Evolutionary conservation across 306 rosid genomes (phyloP).

Genomic region (Castanea sativa): DNA sequence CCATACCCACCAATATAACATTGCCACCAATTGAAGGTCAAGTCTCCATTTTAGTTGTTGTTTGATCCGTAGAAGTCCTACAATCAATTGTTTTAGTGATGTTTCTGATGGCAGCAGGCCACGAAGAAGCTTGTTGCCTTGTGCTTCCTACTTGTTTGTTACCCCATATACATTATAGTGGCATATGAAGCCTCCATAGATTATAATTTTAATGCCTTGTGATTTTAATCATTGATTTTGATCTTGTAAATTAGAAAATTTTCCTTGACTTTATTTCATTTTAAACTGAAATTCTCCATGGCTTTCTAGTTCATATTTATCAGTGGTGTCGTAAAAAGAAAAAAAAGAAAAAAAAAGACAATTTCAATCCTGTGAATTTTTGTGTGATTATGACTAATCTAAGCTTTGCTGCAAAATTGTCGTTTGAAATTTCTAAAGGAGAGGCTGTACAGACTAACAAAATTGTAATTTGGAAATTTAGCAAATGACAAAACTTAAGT

Average conservation of each 20-base stretch:
- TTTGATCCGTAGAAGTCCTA: constrained; percentile 9
- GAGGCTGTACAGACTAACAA: no score
- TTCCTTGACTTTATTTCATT: neutral
- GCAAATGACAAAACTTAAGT: fast-evolving
- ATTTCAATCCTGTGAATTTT: no score
- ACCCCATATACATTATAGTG: neutral
- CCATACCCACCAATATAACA: constrained; percentile 16
- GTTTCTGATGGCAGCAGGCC: constrained; percentile 28
- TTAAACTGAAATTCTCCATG: neutral
- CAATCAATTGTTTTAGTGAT: constrained; percentile 10
- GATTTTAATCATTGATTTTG: no score
- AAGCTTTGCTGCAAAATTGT: no score
- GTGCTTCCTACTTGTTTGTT: neutral
- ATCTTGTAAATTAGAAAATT: no score
- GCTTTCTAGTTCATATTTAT: neutral
- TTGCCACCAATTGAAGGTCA: constrained; percentile 3
- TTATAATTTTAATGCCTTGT: neutral
- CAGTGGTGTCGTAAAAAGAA: no score
- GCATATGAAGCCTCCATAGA: neutral
- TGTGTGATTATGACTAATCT: no score
- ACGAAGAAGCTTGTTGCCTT: constrained; percentile 5
- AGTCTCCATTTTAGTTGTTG: constrained; percentile 2
- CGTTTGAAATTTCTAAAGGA: no score
- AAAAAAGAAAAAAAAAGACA: no score
- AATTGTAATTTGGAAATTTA: no score